These are phyloP conservation scores for Aspergillus fumigatiaffinis DNA, from an alignment of 2,329 filamentous ascomycete species.

Conservation along the genomic window DNA sequence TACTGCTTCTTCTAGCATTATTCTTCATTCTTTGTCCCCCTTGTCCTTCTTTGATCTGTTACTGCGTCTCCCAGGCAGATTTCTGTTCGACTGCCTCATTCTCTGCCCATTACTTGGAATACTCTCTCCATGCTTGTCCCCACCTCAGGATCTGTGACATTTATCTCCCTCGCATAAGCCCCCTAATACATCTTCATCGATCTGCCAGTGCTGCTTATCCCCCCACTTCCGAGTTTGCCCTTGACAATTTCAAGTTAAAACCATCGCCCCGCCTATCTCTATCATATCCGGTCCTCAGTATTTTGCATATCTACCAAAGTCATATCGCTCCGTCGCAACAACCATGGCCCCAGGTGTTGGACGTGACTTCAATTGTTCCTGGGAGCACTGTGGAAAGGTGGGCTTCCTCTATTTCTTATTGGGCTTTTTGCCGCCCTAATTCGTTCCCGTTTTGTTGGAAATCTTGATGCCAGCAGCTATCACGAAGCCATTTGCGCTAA, in stretches of 20 bases:
- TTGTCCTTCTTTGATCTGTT: neutral
- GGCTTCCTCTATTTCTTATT: constrained; percentile 1
- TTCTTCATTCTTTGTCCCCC: neutral
- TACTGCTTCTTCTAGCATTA: neutral
- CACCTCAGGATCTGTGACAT: neutral
- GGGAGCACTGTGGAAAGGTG: constrained; percentile 44
- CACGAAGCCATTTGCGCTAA: neutral
- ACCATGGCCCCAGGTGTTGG: constrained; percentile 39
- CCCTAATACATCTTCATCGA: neutral
- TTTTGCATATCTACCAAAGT: neutral
- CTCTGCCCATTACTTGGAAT: neutral
- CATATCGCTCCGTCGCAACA: neutral
- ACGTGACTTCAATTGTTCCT: constrained; percentile 43
- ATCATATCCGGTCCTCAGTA: constrained; percentile 3
- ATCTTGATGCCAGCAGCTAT: neutral
- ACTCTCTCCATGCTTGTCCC: neutral
- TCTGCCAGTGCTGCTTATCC: neutral
- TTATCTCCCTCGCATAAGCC: neutral
- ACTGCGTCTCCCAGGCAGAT: neutral
- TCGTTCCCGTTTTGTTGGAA: neutral
- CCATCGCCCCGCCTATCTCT: constrained; percentile 1
- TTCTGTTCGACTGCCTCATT: neutral
- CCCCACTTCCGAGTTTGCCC: neutral
- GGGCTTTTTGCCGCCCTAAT: neutral
- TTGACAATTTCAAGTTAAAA: neutral